Evolutionary conservation across 192 early-diverging fungal species (phyloP), one percentile per base, ranked within the genome.

Genomic region (Coemansia sp.): DNA sequence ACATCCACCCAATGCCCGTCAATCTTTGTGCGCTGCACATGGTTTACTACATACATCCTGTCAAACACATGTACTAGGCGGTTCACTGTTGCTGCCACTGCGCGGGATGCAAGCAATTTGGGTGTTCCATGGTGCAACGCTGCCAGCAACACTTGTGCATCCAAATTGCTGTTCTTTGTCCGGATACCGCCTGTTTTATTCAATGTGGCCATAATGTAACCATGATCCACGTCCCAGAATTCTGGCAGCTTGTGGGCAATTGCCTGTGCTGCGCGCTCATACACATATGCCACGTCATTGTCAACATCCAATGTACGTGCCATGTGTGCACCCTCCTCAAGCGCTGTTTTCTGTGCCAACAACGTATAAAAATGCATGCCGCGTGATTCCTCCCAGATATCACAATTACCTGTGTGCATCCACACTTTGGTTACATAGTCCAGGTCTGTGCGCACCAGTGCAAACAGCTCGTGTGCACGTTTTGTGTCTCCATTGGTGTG

Each of bases 331-430:
- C 89, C 91, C 14, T 75, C 68, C 3, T 68, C 11, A 9, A 94
- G 72, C 23, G 88, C 89, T 11, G 70, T 63, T 2, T 81, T 78
- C 70, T 89, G 89, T 10, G 86, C 89, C 67, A 84, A 66, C 22
- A 75, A 61, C 6, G 90, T 94, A 64, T 86, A 92, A 54, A 87
- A 91, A 68, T 93, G 90, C 31, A 72, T 21, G 8, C 87, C 93
- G 1, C 78, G 61, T 3, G 86, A 66, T 64, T 94, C 93, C 67
- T 94, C 93, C 92, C 93, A 94, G 7, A 93, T 81, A 65, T 94
- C 89, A n/a, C 72, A 82, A 38, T 75, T 78, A 25, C 61, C 61
- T 27, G 64, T 62, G 1, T 82, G 62, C 21, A 12, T 47, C 85
- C 85, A 90, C 26, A 77, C 62, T 4, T 55, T 25, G 1, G 75